A percentile compares a stretch with the other conserved stretches of the same genome.
Conservation (phyloP, 768 basidiomycete species). For the Mycena galericulata region DNA sequence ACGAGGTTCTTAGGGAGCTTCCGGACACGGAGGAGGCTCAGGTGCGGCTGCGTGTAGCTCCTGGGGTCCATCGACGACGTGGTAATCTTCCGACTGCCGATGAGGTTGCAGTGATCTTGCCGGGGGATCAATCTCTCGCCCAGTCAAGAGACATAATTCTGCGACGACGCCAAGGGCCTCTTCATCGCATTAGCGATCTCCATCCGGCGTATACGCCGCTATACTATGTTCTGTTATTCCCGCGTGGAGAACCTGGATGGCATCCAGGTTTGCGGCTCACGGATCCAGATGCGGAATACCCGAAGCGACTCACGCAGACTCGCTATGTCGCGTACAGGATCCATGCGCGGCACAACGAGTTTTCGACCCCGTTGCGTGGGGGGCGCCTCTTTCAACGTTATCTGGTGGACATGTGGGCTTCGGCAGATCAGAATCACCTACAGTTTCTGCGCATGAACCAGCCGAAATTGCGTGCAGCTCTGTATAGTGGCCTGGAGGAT, state of each 20-base stretch:
- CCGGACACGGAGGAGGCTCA: conserved; percentile 2
- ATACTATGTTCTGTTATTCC: conserved; percentile 37
- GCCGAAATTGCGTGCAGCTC: conserved; percentile 41
- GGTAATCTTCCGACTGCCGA: conserved; percentile 52
- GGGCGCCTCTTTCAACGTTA: conserved; percentile 54
- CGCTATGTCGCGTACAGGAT: conserved; percentile 48
- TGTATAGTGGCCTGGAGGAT: conserved; percentile 48
- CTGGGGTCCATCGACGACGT: conserved; percentile 40
- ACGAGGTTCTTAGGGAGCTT: conserved; percentile 36
- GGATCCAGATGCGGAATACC: neutral
- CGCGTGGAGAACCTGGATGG: conserved; percentile 49
- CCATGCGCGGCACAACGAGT: conserved; percentile 41
- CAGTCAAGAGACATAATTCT: conserved; percentile 1
- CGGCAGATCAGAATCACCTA: conserved; percentile 47
- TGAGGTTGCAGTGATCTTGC: no score
- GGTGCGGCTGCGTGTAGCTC: conserved; percentile 16
- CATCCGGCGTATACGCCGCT: conserved; percentile 10
- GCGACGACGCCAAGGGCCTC: neutral
- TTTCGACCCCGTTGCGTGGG: conserved; percentile 45
- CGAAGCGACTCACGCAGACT: conserved; percentile 42
- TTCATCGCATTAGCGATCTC: conserved; percentile 4
- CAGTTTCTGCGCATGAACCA: conserved; percentile 47
- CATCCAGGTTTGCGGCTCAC: conserved; percentile 31
- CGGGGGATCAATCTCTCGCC: neutral
- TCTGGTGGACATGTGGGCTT: conserved; percentile 53